Percentiles rank a stretch among this genome's conserved stretches.
Conservation (phyloP, 2,329 filamentous ascomycete species). For the Coleophoma cylindrospora region DNA sequence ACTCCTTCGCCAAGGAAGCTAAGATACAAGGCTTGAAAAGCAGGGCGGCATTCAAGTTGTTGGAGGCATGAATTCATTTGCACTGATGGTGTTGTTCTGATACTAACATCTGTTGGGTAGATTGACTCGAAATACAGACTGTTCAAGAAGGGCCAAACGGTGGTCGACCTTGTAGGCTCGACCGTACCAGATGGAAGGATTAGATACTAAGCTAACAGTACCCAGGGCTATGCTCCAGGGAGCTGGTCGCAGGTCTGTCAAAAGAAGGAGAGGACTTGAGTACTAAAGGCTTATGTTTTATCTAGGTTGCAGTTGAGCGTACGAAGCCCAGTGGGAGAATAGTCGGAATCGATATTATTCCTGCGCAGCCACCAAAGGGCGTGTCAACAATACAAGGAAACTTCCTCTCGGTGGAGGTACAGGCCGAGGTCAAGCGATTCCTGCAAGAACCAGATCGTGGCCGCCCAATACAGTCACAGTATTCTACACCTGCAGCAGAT, state of each 20-base stretch:
- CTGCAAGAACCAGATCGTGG: constrained; percentile 60
- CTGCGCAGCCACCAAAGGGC: constrained; percentile 82
- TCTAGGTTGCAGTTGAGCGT: constrained; percentile 72
- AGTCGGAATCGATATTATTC: constrained; percentile 90
- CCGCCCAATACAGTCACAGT: constrained; percentile 33
- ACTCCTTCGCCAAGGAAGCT: constrained; percentile 70
- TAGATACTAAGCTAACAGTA: constrained; percentile 3
- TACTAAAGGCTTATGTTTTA: too few species aligned
- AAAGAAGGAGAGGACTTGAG: neutral
- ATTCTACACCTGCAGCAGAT: constrained; percentile 12
- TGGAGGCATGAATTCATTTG: constrained; percentile 55
- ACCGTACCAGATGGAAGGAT: neutral
- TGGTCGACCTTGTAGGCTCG: constrained; percentile 77
- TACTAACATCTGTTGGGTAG: constrained; percentile 33
- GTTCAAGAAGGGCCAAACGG: constrained; percentile 75
- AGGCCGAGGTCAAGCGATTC: constrained; percentile 70
- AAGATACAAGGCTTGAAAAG: constrained; percentile 79
- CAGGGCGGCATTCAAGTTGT: constrained; percentile 86
- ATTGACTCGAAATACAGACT: constrained; percentile 78
- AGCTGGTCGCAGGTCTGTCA: constrained; percentile 61
- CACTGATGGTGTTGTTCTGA: neutral
- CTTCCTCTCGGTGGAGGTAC: constrained; percentile 74
- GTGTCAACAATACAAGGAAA: constrained; percentile 96
- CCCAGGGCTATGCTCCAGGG: constrained; percentile 70
- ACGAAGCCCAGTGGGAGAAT: constrained; percentile 75